phyloP scores from a whole-genome alignment of 805 yeast species.

The Barnettozyma populi region DNA sequence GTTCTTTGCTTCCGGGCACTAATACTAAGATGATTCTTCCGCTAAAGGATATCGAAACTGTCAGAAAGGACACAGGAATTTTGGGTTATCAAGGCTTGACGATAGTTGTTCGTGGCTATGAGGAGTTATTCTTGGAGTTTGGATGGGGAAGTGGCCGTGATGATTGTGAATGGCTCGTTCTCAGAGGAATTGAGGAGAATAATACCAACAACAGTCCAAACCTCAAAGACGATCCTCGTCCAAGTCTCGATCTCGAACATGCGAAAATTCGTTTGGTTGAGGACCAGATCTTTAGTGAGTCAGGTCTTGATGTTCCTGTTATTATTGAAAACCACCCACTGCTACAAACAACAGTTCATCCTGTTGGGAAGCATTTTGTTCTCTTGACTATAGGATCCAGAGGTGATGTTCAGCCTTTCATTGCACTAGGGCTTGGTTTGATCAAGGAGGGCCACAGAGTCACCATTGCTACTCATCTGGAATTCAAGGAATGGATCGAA shows the following conservation, averaged over 20 bases:
- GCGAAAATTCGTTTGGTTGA: conserved; percentile 66
- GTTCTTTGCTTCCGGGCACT: conserved; percentile 74
- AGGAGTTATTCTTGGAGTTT: conserved; percentile 74
- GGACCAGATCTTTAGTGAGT: conserved; percentile 51
- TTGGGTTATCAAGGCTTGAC: conserved; percentile 70
- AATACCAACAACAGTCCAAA: conserved; percentile 44
- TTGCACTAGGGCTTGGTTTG: conserved; percentile 80
- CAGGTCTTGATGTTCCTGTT: conserved; percentile 64
- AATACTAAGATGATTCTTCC: conserved; percentile 82
- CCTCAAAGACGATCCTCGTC: conserved; percentile 20
- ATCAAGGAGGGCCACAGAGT: conserved; percentile 78
- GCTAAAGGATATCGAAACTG: conserved; percentile 61
- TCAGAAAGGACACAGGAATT: conserved; percentile 61
- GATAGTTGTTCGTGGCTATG: conserved; percentile 65
- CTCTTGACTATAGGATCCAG: conserved; percentile 88
- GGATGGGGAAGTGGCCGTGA: conserved; percentile 58
- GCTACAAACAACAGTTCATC: conserved; percentile 43
- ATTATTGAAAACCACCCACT: conserved; percentile 62
- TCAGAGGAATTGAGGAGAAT: conserved; percentile 32
- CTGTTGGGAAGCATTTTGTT: conserved; percentile 51
- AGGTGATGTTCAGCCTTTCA: conserved; percentile 96
- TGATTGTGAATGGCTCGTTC: conserved; percentile 57
- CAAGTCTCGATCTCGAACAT: conserved; percentile 34
- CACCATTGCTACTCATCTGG: conserved; percentile 79
- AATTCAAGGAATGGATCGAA: conserved; percentile 72